Evolutionary conservation across 306 rosid genomes (phyloP), one percentile per base, ranked within the genome.

Genomic region (Lupinus albus): DNA sequence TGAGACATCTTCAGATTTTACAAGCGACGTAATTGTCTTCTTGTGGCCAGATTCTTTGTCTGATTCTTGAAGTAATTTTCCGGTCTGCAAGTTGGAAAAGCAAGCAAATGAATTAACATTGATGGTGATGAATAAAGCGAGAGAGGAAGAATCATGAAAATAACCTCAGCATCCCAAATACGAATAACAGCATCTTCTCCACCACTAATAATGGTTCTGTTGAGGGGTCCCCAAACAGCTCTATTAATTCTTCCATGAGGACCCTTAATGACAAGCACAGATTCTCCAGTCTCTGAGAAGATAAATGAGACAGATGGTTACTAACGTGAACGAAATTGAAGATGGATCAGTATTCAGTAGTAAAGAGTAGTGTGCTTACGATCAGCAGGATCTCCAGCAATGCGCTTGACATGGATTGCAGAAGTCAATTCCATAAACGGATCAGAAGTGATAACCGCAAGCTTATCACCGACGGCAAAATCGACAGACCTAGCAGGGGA

Each of bases 171-270:
- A 77, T 93, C 98, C 98, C 98, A 93, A 30, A 89, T 79, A 11
- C 98, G 94, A 79, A 93, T 8, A 0, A 87, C 57, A 2, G 94
- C 76, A 67, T 93, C 98, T 88, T 93, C 98, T 51, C 98, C 98
- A 0, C 79, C 97, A 78, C 97, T 93, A 30, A 93, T 82, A 54
- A 93, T 88, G 47, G 96, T 89, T 38, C 30, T 69, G 76, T 89
- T 89, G 15, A 93, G 80, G 1, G 97, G 96, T 12, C 98, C 98
- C 98, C 98, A 93, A 56, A 89, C 75, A 69, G 98, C 98, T 74
- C 98, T 87, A 47, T 89, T 89, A 1, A 93, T 86, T 81, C 98
- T 86, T 71, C 98, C 96, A 64, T 84, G 93, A 66, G 96, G 96
- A 11, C 92, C 95, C 80, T 87, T 92, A 8, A 93, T 52, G 15